Evolutionary conservation across 352 stramenopile species (phyloP).

Genomic region (Thalassiosira livingstoniorum): DNA sequence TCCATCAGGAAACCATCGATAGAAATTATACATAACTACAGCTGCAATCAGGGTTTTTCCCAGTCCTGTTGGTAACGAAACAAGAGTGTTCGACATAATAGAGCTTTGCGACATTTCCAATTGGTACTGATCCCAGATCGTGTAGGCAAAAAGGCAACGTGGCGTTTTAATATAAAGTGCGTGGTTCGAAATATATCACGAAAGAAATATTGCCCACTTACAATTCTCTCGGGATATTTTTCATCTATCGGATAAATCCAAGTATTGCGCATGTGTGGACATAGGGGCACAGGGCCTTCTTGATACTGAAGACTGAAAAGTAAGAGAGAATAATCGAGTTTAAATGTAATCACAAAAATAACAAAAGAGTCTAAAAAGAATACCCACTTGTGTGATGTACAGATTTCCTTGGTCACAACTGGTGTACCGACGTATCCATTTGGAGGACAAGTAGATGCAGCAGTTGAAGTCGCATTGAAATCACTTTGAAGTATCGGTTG

Average conservation of each 20-base stretch:
- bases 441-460: too few species aligned
- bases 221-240: constrained; percentile 65
- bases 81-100: constrained; percentile 97
- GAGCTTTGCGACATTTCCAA: constrained; percentile 92
- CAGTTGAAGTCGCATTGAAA: background rate
- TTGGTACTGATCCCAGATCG: constrained; percentile 90
- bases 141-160: background rate
- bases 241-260: constrained; percentile 82
- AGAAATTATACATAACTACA: constrained; percentile 99
- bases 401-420: too few species aligned
- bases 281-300: constrained; percentile 68
- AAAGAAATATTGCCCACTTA: constrained; percentile 13
- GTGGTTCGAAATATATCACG: constrained; percentile 53
- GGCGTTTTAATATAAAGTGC: constrained; percentile 48
- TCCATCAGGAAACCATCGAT: constrained; percentile 94
- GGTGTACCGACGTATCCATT: too few species aligned
- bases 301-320: constrained; percentile 18
- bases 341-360: background rate
- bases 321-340: background rate
- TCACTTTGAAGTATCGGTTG: background rate
- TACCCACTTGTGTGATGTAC: too few species aligned
- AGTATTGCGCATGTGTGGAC: constrained; percentile 40
- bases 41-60: constrained; percentile 99
- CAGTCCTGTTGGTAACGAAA: constrained; percentile 97
- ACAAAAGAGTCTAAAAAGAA: too few species aligned